phyloP scores from a whole-genome alignment of 2,329 filamentous ascomycete species.

The Cadophora gregata region DNA sequence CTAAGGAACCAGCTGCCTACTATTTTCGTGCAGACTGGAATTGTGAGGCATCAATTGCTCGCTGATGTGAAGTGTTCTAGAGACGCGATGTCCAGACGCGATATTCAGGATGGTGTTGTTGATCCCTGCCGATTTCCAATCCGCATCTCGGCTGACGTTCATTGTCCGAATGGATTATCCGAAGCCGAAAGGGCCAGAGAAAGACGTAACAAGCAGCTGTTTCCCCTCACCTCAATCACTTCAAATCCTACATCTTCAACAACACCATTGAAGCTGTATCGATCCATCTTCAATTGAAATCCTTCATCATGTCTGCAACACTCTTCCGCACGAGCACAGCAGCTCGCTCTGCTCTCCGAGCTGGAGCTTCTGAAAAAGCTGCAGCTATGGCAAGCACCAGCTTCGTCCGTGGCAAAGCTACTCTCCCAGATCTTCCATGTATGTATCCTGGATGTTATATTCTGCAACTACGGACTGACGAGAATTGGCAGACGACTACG shows the following conservation, averaged over 20 bases:
- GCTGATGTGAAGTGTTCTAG: not conserved
- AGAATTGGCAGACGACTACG: slow-evolving; percentile 79
- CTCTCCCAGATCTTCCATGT: slow-evolving; percentile 88
- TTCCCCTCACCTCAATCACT: slow-evolving; percentile 11
- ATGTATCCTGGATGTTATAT: slow-evolving; percentile 42
- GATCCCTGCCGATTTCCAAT: slow-evolving; percentile 29
- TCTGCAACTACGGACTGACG: slow-evolving; percentile 9
- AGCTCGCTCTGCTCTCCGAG: slow-evolving; percentile 73
- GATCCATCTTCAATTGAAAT: slow-evolving; percentile 27
- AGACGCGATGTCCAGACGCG: slow-evolving; percentile 20
- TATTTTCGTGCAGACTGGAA: not conserved
- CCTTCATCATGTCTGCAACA: slow-evolving; percentile 70
- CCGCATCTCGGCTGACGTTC: slow-evolving; percentile 21
- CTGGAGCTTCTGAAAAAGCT: slow-evolving; percentile 66
- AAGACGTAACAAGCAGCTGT: slow-evolving; percentile 10
- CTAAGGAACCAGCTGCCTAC: not conserved
- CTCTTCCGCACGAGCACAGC: slow-evolving; percentile 74
- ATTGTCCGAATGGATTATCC: not conserved
- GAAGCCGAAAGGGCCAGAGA: slow-evolving; percentile 14
- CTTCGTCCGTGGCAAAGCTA: slow-evolving; percentile 87
- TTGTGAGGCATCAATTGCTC: slow-evolving; percentile 11
- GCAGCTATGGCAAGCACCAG: slow-evolving; percentile 73
- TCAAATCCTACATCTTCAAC: slow-evolving; percentile 18
- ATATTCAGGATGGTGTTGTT: slow-evolving; percentile 21
- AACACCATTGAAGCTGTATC: slow-evolving; percentile 25